A percentile compares a stretch with the other conserved stretches of the same genome.
These are phyloP conservation scores for Heimioporus sp. DNA, from an alignment of 768 basidiomycete species.

Conservation along the genomic window DNA sequence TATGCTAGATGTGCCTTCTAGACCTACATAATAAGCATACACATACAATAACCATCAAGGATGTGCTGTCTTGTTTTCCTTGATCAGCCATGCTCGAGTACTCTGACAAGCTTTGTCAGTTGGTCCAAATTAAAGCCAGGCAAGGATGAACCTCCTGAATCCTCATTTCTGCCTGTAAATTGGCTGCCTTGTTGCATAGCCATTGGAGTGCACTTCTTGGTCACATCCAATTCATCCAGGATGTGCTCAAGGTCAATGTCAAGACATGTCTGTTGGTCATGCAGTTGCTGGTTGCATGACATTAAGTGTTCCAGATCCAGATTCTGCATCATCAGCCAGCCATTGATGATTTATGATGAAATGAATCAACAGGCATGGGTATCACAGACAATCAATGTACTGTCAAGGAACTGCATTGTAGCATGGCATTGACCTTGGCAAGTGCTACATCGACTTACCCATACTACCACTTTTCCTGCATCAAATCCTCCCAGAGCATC, in stretches of 20 bases:
- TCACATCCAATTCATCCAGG: constrained; percentile 60
- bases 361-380: background rate
- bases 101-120: no score
- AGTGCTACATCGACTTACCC: constrained; percentile 62
- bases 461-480: constrained; percentile 62
- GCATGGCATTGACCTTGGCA: constrained; percentile 83
- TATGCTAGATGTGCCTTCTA: constrained; percentile 65
- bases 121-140: no score
- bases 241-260: constrained; percentile 75
- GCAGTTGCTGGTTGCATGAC: constrained; percentile 69
- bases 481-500: constrained; percentile 69
- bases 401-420: constrained; percentile 74
- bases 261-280: constrained; percentile 68
- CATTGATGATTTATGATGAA: constrained; percentile 53
- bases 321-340: constrained; percentile 57
- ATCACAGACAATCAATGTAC: constrained; percentile 38
- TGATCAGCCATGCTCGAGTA: no score
- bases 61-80: no score
- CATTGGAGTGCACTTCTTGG: constrained; percentile 67
- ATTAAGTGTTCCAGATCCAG: constrained; percentile 64
- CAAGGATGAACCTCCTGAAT: no score
- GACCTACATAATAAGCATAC: no score
- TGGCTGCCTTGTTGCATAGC: constrained; percentile 81
- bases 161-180: no score
- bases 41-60: no score